Percentiles rank a stretch among this genome's conserved stretches.
Evolutionary conservation across 2,329 filamentous ascomycete species (phyloP).

Genomic region (Magnaporthiopsis rhizophila): DNA sequence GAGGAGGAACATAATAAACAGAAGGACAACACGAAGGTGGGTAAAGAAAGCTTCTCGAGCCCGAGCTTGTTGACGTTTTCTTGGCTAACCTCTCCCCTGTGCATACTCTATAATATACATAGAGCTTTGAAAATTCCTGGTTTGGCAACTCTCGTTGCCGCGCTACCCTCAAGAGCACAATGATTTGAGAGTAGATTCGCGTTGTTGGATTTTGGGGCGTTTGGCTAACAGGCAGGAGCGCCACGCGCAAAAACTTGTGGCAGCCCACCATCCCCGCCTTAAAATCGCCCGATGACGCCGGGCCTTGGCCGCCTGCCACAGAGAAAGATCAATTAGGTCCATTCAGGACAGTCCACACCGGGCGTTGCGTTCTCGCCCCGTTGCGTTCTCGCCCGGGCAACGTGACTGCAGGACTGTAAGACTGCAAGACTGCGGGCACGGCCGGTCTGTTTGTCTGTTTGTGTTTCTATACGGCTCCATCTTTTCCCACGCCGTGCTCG

Average conservation of each 20-base stretch:
- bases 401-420: not conserved
- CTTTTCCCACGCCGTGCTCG: not conserved
- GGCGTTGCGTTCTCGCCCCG: not conserved
- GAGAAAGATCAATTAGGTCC: too few species aligned
- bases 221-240: not conserved
- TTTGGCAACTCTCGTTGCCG: too few species aligned
- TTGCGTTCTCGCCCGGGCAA: too few species aligned
- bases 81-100: not conserved
- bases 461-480: not conserved
- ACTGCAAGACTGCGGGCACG: not conserved
- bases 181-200: too few species aligned
- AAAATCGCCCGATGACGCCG: not conserved
- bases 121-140: too few species aligned
- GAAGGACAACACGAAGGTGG: too few species aligned
- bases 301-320: not conserved
- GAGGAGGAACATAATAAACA: too few species aligned
- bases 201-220: not conserved
- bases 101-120: too few species aligned
- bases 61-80: not conserved
- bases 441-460: not conserved
- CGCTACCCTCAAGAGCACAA: too few species aligned
- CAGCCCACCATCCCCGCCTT: not conserved
- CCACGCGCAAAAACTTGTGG: not conserved
- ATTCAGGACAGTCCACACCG: not conserved
- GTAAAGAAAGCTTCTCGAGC: not conserved